phyloP scores from a whole-genome alignment of 2,329 filamentous ascomycete species.

The Lachnum nothofagi region DNA sequence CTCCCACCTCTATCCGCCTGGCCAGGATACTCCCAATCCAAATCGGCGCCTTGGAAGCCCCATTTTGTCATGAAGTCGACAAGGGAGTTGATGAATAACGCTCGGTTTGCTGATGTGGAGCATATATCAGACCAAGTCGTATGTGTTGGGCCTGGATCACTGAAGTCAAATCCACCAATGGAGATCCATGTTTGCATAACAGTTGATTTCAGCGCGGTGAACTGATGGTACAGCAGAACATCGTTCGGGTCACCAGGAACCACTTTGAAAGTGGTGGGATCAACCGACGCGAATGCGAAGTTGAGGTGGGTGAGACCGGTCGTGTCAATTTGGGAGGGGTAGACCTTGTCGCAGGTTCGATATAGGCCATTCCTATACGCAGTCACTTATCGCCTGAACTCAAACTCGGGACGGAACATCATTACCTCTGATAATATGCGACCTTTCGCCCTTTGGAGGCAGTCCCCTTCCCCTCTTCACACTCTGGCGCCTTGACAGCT shows the following conservation, averaged over 20 bases:
- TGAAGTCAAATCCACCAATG: conserved; percentile 37
- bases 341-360: conserved; percentile 31
- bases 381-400: background rate
- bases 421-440: conserved; percentile 35
- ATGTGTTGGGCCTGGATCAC: conserved; percentile 27
- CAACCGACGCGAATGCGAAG: conserved; percentile 40
- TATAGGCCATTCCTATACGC: background rate
- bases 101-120: conserved; percentile 24
- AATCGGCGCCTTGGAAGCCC: conserved; percentile 40
- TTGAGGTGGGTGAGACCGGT: conserved; percentile 33
- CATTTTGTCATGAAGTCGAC: conserved; percentile 33
- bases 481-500: conserved; percentile 24
- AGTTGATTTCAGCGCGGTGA: conserved; percentile 33
- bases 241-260: conserved; percentile 26
- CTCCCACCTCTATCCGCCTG: conserved; percentile 34
- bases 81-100: conserved; percentile 36
- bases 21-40: conserved; percentile 45
- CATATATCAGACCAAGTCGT: conserved; percentile 32
- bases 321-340: conserved; percentile 33
- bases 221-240: conserved; percentile 19
- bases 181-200: conserved; percentile 34
- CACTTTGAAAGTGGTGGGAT: conserved; percentile 33
- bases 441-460: conserved; percentile 30
- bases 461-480: conserved; percentile 20
- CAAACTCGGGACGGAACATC: background rate